Conservation (phyloP, 805 yeast genomes). For the Saccharomycopsis selenospora region DNA sequence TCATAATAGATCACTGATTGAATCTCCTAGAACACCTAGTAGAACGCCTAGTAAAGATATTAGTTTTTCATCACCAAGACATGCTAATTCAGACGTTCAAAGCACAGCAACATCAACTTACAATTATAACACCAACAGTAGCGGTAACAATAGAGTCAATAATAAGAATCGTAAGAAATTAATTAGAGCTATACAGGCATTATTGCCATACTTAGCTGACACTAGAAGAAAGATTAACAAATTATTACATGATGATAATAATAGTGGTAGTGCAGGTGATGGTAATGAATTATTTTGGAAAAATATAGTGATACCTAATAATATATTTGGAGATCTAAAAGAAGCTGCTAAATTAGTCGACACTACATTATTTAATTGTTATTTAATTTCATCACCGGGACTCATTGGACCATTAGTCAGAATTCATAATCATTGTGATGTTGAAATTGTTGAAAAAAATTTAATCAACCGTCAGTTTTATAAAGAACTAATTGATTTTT, state of each 20-base stretch:
- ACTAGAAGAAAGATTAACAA: conserved; percentile 38
- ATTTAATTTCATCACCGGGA: conserved; percentile 58
- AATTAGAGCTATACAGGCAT: conserved; percentile 25
- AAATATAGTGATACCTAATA: conserved; percentile 24
- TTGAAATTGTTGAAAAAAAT: conserved; percentile 49
- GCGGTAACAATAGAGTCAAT: too few species aligned
- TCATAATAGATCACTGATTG: not conserved
- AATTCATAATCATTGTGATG: conserved; percentile 66
- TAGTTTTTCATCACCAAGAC: too few species aligned
- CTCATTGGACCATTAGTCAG: conserved; percentile 79
- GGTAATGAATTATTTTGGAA: conserved; percentile 25
- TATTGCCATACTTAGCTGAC: conserved; percentile 42
- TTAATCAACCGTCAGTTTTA: conserved; percentile 34
- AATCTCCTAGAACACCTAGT: too few species aligned
- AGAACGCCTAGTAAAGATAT: not conserved
- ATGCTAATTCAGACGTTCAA: too few species aligned
- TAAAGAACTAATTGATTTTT: conserved; percentile 72
- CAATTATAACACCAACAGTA: too few species aligned
- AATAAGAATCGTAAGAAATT: not conserved
- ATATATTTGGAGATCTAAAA: conserved; percentile 27
- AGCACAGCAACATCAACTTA: not conserved
- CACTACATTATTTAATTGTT: conserved; percentile 70
- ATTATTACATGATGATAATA: conserved; percentile 23
- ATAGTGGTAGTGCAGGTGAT: conserved; percentile 21
- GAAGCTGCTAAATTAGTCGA: conserved; percentile 51